These are phyloP conservation scores for Saxophila tyrrhenica DNA, from an alignment of 495 filamentous ascomycete species.

Conservation along the genomic window DNA sequence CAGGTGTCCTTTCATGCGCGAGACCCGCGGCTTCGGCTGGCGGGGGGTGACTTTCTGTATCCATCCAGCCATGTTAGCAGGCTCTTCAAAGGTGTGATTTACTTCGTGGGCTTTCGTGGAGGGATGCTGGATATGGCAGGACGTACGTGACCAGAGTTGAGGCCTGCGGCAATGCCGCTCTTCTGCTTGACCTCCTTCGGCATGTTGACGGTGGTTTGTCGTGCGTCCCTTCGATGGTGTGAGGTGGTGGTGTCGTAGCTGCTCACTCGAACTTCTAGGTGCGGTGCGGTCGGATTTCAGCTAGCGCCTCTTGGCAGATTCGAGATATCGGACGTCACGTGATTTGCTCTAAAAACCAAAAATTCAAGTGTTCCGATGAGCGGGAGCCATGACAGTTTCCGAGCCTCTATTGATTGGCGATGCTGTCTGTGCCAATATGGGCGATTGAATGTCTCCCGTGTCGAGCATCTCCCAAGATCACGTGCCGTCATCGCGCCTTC, in stretches of 20 bases:
- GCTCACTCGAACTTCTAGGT: no score
- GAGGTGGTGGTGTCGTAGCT: neutral
- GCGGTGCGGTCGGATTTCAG: no score
- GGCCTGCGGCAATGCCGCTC: constrained; percentile 54
- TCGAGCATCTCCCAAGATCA: no score
- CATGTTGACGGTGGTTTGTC: constrained; percentile 19
- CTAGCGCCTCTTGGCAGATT: no score
- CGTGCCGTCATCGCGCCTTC: no score
- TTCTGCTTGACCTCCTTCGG: constrained; percentile 31
- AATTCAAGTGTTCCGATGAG: no score
- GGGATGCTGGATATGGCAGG: neutral
- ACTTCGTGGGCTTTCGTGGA: neutral
- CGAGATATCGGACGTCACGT: no score
- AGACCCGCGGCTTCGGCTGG: constrained; percentile 74
- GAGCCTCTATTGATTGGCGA: no score
- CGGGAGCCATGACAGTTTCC: no score
- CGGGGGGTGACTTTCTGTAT: constrained; percentile 82
- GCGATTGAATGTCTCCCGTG: no score
- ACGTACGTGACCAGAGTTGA: constrained; percentile 86
- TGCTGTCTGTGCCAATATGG: no score
- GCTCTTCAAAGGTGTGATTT: neutral
- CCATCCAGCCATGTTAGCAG: constrained; percentile 30
- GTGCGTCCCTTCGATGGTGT: neutral
- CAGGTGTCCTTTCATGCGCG: constrained; percentile 78
- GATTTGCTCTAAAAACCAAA: no score